Conservation (phyloP, 2,329 filamentous ascomycete species). For the Chaetomium globosum region DNA sequence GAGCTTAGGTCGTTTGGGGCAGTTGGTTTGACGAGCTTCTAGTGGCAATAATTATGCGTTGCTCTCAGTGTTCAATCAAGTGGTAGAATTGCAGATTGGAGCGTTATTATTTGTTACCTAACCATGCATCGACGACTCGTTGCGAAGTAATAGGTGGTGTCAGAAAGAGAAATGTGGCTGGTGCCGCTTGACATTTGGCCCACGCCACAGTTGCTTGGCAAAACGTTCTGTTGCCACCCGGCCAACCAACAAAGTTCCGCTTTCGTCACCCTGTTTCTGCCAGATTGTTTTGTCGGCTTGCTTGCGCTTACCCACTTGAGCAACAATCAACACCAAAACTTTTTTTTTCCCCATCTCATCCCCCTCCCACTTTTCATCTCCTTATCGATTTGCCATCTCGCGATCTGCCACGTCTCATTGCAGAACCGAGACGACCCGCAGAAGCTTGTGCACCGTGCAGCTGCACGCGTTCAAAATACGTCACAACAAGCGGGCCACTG, state of each 20-base stretch:
- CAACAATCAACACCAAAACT: slow-evolving; percentile 19
- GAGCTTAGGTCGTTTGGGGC: too few species aligned
- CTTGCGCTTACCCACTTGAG: slow-evolving; percentile 20
- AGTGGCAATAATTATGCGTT: too few species aligned
- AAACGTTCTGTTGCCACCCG: slow-evolving; percentile 34
- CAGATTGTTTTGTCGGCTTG: slow-evolving; percentile 28
- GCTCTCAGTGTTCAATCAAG: too few species aligned
- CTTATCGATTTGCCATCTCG: slow-evolving; percentile 21
- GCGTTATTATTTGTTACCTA: too few species aligned
- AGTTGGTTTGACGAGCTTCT: too few species aligned
- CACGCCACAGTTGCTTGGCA: slow-evolving; percentile 20
- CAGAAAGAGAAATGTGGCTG: not conserved
- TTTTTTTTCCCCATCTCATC: slow-evolving; percentile 23
- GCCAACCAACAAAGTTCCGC: slow-evolving; percentile 30
- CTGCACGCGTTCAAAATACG: slow-evolving; percentile 12
- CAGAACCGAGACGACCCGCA: slow-evolving; percentile 8
- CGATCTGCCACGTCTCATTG: slow-evolving; percentile 3
- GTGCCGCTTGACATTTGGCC: not conserved
- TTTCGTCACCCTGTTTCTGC: slow-evolving; percentile 28
- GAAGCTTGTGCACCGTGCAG: slow-evolving; percentile 5
- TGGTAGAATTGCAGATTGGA: too few species aligned
- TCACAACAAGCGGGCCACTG: not conserved
- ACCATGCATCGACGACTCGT: too few species aligned
- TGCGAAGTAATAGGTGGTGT: too few species aligned
- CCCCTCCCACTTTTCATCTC: not conserved